Evolutionary conservation across 2,329 filamentous ascomycete genomes (phyloP).

Genomic region (Phialophora macrospora): DNA sequence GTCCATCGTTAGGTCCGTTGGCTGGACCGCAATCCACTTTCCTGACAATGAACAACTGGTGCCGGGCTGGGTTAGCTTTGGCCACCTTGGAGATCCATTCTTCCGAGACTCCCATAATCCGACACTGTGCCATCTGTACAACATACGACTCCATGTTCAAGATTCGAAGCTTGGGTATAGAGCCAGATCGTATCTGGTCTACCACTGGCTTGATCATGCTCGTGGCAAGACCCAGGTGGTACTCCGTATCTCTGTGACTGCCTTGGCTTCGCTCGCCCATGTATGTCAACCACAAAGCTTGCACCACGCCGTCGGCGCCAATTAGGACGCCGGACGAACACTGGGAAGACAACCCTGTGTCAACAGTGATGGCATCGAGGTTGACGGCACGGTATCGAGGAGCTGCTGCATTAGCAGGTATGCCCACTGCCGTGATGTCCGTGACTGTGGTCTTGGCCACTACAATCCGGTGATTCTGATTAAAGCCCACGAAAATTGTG

Average conservation of each 20-base stretch:
- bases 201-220: conserved; percentile 89
- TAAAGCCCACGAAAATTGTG: conserved; percentile 98
- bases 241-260: conserved; percentile 88
- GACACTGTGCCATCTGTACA: conserved; percentile 94
- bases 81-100: conserved; percentile 94
- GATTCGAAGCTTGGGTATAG: conserved; percentile 81
- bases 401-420: conserved; percentile 88
- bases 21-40: conserved; percentile 74
- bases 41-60: conserved; percentile 97
- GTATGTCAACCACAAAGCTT: conserved; percentile 96
- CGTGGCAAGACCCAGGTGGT: conserved; percentile 89
- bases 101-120: conserved; percentile 95
- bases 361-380: conserved; percentile 94
- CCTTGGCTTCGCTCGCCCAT: conserved; percentile 83
- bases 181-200: conserved; percentile 78
- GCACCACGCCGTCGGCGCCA: conserved; percentile 85
- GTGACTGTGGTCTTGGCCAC: conserved; percentile 94
- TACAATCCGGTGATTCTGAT: conserved; percentile 90
- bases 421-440: conserved; percentile 95
- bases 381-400: conserved; percentile 95
- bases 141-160: conserved; percentile 92
- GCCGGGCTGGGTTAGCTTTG: conserved; percentile 83
- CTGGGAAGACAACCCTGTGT: conserved; percentile 86
- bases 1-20: conserved; percentile 44
- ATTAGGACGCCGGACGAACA: conserved; percentile 94